Conservation (phyloP, 306 rosid genomes). For the Senna tora region DNA sequence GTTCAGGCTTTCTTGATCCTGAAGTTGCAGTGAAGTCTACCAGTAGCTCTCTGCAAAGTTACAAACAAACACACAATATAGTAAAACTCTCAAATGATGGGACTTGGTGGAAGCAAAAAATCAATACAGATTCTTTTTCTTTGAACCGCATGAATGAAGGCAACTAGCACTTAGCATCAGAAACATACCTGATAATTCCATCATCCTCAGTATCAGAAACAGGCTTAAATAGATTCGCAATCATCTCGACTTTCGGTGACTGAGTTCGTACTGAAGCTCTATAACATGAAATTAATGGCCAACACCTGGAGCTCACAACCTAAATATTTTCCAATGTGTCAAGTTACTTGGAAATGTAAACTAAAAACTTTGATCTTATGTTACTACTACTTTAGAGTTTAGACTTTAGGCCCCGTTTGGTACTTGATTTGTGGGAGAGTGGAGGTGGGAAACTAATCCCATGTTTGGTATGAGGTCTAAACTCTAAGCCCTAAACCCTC, state of each 20-base stretch:
- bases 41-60: slow-evolving; percentile 39
- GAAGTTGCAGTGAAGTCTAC: slow-evolving; percentile 33
- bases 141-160: not conserved
- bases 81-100: too few relatives aligned
- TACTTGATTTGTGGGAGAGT: too few relatives aligned
- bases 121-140: not conserved
- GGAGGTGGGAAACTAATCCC: too few relatives aligned
- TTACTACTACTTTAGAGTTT: not conserved
- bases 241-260: slow-evolving; percentile 42
- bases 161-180: slow-evolving; percentile 2
- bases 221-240: slow-evolving; percentile 35
- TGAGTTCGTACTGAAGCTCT: slow-evolving; percentile 48
- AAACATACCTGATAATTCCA: slow-evolving; percentile 44
- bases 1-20: slow-evolving; percentile 33
- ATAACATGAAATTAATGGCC: slow-evolving; percentile 50
- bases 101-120: not conserved
- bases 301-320: slow-evolving; percentile 53
- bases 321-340: slow-evolving; percentile 1
- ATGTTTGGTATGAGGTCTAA: too few relatives aligned
- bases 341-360: not conserved
- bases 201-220: slow-evolving; percentile 27
- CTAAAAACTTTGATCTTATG: not conserved
- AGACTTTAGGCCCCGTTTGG: too few relatives aligned
- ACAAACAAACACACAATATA: not conserved
- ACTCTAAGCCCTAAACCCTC: too few relatives aligned